Percentiles rank a stretch among this genome's conserved stretches.
Evolutionary conservation across 352 stramenopile genomes (phyloP).

Genomic region (Pythium monospermum): DNA sequence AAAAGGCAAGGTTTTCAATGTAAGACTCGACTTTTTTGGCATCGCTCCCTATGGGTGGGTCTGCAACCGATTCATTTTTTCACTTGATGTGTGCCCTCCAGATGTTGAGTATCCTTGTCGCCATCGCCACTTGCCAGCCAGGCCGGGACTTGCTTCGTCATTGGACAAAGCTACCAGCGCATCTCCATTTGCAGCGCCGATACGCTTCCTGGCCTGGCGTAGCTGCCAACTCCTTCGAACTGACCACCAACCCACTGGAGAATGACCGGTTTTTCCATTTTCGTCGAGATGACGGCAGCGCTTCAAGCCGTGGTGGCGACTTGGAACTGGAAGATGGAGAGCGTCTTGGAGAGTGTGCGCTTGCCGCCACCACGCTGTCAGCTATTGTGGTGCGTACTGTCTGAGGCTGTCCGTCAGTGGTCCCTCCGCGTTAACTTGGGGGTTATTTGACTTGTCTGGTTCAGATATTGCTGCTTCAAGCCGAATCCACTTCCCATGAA

Average conservation of each 20-base stretch:
- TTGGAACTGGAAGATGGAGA: conserved; percentile 13
- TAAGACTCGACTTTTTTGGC: too few relatives aligned
- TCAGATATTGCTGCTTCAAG: too few relatives aligned
- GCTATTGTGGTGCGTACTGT: conserved; percentile 11
- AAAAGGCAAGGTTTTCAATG: too few relatives aligned
- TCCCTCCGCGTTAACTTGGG: too few relatives aligned
- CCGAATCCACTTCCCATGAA: too few relatives aligned
- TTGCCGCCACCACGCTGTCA: conserved; percentile 1
- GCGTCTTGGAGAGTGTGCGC: conserved; percentile 10
- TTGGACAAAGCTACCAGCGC: conserved; percentile 13
- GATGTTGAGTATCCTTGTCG: conserved; percentile 3
- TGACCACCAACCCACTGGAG: background rate
- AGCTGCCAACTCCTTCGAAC: conserved; percentile 5
- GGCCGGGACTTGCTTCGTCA: conserved; percentile 1
- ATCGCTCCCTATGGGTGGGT: too few relatives aligned
- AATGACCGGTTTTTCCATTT: conserved; percentile 12
- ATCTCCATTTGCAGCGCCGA: conserved; percentile 5
- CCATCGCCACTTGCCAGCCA: background rate
- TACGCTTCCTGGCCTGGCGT: conserved; percentile 8
- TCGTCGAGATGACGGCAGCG: background rate
- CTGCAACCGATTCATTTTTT: too few relatives aligned
- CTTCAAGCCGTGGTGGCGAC: background rate
- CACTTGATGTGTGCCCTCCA: background rate
- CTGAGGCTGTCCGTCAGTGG: too few relatives aligned
- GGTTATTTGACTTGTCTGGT: too few relatives aligned